These are phyloP conservation scores for Aspergillus cejpii DNA, from an alignment of 2,329 filamentous ascomycete species.

Conservation along the genomic window DNA sequence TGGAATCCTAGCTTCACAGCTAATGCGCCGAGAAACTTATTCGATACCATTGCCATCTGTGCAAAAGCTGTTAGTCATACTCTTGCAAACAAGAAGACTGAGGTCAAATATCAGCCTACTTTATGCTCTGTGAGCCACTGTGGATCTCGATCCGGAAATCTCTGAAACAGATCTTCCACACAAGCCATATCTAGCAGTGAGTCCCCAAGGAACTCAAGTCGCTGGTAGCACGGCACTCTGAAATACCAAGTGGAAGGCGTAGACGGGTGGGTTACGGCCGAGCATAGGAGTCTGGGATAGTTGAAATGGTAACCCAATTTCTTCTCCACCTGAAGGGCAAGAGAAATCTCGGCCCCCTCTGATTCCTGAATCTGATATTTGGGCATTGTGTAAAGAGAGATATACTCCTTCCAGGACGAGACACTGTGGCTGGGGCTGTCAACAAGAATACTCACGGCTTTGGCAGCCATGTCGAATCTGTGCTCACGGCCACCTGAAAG, in stretches of 20 bases:
- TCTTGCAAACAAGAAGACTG: not conserved
- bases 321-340: slow-evolving; percentile 58
- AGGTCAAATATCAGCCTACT: slow-evolving; percentile 25
- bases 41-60: slow-evolving; percentile 92
- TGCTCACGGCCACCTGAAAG: slow-evolving; percentile 48
- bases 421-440: slow-evolving; percentile 63
- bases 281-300: slow-evolving; percentile 68
- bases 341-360: slow-evolving; percentile 61
- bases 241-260: slow-evolving; percentile 63
- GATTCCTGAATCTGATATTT: slow-evolving; percentile 59
- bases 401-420: slow-evolving; percentile 66
- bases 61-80: slow-evolving; percentile 8
- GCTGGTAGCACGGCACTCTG: slow-evolving; percentile 78
- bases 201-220: slow-evolving; percentile 87
- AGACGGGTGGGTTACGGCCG: slow-evolving; percentile 83
- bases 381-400: slow-evolving; percentile 59
- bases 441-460: slow-evolving; percentile 56
- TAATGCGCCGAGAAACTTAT: slow-evolving; percentile 82
- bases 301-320: slow-evolving; percentile 62
- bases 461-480: slow-evolving; percentile 55
- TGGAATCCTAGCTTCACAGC: slow-evolving; percentile 74
- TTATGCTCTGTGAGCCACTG: slow-evolving; percentile 99
- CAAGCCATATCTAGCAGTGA: slow-evolving; percentile 79
- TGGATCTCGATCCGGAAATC: slow-evolving; percentile 71
- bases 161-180: slow-evolving; percentile 73